Evolutionary conservation across 352 stramenopile species (phyloP).

Genomic region (Phytophthora fragariae): DNA sequence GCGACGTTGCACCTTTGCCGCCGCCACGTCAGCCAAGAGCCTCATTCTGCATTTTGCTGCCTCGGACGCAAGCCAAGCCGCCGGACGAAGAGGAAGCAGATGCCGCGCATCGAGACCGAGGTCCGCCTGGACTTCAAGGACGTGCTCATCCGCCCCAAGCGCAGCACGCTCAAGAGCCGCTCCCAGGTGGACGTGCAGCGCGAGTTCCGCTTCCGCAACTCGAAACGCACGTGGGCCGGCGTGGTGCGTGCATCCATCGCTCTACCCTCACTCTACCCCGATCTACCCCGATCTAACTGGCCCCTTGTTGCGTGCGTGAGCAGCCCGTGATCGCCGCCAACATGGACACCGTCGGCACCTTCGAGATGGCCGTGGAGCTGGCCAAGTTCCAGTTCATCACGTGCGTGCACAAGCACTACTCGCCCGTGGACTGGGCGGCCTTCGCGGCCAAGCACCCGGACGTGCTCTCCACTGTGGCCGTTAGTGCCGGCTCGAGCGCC

Average conservation of each 20-base stretch:
- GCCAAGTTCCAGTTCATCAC: slow-evolving; percentile 87
- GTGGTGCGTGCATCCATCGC: slow-evolving; percentile 50
- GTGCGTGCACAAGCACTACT: slow-evolving; percentile 93
- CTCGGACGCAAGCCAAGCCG: neutral
- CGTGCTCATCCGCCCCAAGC: slow-evolving; percentile 94
- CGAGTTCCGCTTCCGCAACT: slow-evolving; percentile 82
- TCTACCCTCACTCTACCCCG: neutral
- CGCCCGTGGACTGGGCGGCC: slow-evolving; percentile 63
- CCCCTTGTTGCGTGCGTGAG: neutral
- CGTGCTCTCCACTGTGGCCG: slow-evolving; percentile 75
- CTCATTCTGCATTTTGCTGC: neutral
- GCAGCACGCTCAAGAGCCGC: slow-evolving; percentile 90
- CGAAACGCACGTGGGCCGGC: slow-evolving; percentile 74
- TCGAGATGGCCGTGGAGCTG: slow-evolving; percentile 88
- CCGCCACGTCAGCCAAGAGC: slow-evolving; percentile 2
- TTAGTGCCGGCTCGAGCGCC: slow-evolving; percentile 77
- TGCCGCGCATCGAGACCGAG: slow-evolving; percentile 92
- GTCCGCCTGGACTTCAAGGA: slow-evolving; percentile 95
- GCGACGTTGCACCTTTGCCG: slow-evolving; percentile 23
- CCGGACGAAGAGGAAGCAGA: slow-evolving; percentile 23
- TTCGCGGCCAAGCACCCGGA: slow-evolving; percentile 66
- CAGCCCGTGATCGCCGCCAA: slow-evolving; percentile 91
- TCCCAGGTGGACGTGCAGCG: slow-evolving; percentile 82
- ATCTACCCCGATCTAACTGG: neutral
- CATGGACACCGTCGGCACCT: slow-evolving; percentile 94